Percentiles rank a stretch among this genome's conserved stretches.
phyloP scores from a whole-genome alignment of 345 rosid species.

The Abelmoschus esculentus region DNA sequence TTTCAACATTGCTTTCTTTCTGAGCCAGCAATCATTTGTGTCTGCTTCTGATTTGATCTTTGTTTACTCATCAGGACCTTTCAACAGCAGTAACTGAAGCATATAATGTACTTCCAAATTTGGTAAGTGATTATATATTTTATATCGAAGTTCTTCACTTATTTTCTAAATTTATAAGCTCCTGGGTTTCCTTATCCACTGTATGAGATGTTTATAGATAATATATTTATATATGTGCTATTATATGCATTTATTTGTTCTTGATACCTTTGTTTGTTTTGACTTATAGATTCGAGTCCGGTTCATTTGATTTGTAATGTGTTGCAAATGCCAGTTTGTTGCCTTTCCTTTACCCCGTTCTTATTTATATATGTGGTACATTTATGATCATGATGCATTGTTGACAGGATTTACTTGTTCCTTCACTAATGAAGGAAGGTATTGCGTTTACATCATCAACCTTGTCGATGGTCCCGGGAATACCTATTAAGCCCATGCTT shows the following conservation, averaged over 20 bases:
- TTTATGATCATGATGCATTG: constrained; percentile 4
- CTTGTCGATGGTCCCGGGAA: constrained; percentile 72
- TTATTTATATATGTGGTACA: neutral
- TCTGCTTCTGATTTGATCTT: constrained; percentile 13
- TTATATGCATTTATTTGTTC: neutral
- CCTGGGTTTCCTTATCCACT: neutral
- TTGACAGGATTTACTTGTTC: constrained; percentile 67
- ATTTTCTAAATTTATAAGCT: neutral
- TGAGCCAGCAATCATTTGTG: neutral
- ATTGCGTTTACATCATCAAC: constrained; percentile 60
- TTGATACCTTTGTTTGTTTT: neutral
- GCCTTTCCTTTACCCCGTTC: neutral
- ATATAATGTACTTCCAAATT: constrained; percentile 67
- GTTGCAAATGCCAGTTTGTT: constrained; percentile 2
- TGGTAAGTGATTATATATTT: constrained; percentile 42
- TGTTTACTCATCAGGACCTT: constrained; percentile 36
- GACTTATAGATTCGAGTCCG: neutral
- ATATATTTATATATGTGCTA: neutral
- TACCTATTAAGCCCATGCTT: constrained; percentile 92
- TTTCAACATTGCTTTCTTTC: neutral
- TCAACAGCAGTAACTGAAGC: constrained; percentile 73
- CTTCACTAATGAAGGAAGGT: constrained; percentile 56
- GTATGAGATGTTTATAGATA: neutral
- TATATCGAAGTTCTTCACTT: neutral
- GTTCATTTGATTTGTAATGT: neutral